phyloP scores from a whole-genome alignment of 805 yeast species.

The Kregervanrija pseudodelftensis region DNA sequence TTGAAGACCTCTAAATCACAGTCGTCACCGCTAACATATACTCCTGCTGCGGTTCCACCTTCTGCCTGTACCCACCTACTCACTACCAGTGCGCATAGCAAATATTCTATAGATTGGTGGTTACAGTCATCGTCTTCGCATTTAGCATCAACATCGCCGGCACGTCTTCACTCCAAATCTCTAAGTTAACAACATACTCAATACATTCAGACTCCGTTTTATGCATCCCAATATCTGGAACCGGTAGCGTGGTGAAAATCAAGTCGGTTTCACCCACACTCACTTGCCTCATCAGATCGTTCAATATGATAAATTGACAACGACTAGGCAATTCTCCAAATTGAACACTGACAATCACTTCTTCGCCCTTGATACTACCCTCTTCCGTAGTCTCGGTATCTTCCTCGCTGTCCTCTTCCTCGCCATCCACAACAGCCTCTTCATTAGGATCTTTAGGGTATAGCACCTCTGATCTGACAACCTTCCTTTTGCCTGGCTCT shows the following conservation, averaged over 20 bases:
- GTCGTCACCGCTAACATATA: too few relatives aligned
- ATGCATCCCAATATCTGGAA: conserved; percentile 81
- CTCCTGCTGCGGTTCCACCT: too few relatives aligned
- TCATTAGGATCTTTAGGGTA: neutral
- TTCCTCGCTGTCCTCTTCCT: neutral
- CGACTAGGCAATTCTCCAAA: conserved; percentile 9
- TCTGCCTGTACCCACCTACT: too few relatives aligned
- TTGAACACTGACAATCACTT: neutral
- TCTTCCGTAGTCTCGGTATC: neutral
- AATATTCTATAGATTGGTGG: conserved; percentile 57
- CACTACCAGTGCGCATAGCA: too few relatives aligned
- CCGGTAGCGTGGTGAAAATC: conserved; percentile 83
- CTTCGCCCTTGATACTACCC: neutral
- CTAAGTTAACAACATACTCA: conserved; percentile 69
- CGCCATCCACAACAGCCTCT: neutral
- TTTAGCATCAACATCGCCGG: conserved; percentile 82
- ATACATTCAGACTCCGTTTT: conserved; percentile 57
- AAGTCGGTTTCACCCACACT: conserved; percentile 40
- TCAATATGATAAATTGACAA: conserved; percentile 76
- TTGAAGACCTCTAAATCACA: too few relatives aligned
- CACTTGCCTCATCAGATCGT: conserved; percentile 64
- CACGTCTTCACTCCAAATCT: conserved; percentile 71
- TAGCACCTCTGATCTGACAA: too few relatives aligned
- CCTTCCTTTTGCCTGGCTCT: too few relatives aligned
- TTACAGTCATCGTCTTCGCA: conserved; percentile 92